phyloP scores from a whole-genome alignment of 257 asterid species.

The Solanum clarkiae region DNA sequence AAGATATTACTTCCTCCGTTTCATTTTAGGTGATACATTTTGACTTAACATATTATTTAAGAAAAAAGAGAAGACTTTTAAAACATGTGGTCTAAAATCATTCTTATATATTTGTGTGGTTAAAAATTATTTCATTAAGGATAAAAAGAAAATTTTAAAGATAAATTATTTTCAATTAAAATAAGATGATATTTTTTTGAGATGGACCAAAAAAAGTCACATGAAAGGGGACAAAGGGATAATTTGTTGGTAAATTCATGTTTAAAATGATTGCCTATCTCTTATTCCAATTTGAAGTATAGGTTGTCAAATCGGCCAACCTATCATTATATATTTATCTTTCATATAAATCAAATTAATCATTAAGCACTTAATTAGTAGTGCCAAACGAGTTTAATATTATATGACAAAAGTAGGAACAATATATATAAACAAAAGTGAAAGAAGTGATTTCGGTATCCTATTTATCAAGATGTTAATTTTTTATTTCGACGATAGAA shows the following conservation, averaged over 20 bases:
- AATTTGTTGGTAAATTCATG: neutral
- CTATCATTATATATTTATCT: neutral
- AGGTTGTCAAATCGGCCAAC: neutral
- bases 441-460: neutral
- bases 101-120: too few species aligned
- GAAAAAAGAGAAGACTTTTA: too few species aligned
- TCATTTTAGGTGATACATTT: too few species aligned
- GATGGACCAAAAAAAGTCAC: too few species aligned
- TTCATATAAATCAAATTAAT: neutral
- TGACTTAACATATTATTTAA: too few species aligned
- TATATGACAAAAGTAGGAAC: neutral
- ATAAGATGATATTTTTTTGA: too few species aligned
- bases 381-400: neutral
- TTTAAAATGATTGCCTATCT: neutral
- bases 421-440: neutral
- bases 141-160: too few species aligned
- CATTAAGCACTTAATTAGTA: neutral
- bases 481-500: neutral
- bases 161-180: too few species aligned
- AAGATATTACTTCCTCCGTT: neutral
- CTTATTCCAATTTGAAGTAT: neutral
- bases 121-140: too few species aligned
- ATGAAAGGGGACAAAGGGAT: too few species aligned
- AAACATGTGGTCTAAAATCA: too few species aligned
- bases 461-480: neutral